Percentiles rank a stretch among this genome's conserved stretches.
Conservation (phyloP, 2,329 filamentous ascomycete species). For the Peltaster fructicola region DNA sequence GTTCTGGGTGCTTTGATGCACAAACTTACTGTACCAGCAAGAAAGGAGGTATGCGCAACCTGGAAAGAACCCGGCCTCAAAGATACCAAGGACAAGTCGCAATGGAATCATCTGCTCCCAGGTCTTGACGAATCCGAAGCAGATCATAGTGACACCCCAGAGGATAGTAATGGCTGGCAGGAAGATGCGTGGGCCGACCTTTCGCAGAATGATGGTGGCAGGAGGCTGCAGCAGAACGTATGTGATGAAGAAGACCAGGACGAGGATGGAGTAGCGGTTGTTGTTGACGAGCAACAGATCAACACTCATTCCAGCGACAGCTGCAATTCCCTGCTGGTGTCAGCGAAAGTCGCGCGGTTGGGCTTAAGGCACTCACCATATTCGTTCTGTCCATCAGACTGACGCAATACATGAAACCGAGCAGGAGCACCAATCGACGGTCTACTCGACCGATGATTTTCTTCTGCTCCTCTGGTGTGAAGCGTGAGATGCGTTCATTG, state of each 20-base stretch:
- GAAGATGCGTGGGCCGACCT: constrained; percentile 34
- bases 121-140: constrained; percentile 43
- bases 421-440: constrained; percentile 29
- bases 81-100: constrained; percentile 41
- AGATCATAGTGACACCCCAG: constrained; percentile 45
- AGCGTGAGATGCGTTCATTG: constrained; percentile 20
- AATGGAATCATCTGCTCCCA: constrained; percentile 37
- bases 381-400: constrained; percentile 19
- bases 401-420: constrained; percentile 24
- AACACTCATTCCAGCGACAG: constrained; percentile 19
- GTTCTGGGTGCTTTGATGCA: too few relatives aligned
- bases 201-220: constrained; percentile 49
- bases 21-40: constrained; percentile 30
- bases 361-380: constrained; percentile 1
- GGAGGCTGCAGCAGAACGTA: constrained; percentile 57
- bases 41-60: constrained; percentile 51
- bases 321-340: constrained; percentile 17
- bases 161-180: constrained; percentile 25
- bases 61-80: constrained; percentile 40
- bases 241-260: constrained; percentile 56
- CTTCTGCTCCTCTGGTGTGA: constrained; percentile 44
- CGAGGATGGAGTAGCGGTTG: constrained; percentile 28
- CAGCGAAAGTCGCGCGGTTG: background rate
- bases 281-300: constrained; percentile 16
- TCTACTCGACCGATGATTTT: constrained; percentile 55